Evolutionary conservation across 257 asterid species (phyloP).

Genomic region (Solanum neorickii): DNA sequence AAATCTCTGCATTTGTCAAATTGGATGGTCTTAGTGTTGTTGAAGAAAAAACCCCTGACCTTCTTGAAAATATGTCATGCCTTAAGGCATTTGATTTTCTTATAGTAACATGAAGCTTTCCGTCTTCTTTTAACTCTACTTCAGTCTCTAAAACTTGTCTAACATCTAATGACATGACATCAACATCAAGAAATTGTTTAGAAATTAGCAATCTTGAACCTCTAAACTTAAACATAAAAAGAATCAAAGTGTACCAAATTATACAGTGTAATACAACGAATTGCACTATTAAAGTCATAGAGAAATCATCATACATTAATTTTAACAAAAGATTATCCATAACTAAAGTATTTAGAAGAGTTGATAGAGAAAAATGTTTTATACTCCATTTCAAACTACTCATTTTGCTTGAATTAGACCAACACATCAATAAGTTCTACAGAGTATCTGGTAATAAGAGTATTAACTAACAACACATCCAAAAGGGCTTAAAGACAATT

Average conservation of each 20-base stretch:
- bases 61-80: constrained; percentile 57
- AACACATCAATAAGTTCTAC: too few relatives aligned
- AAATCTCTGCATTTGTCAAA: constrained; percentile 74
- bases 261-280: constrained; percentile 81
- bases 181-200: constrained; percentile 81
- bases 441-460: too few relatives aligned
- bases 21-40: constrained; percentile 77
- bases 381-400: too few relatives aligned
- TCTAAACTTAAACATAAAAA: constrained; percentile 74
- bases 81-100: constrained; percentile 70
- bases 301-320: constrained; percentile 3
- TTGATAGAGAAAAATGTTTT: too few relatives aligned
- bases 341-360: too few relatives aligned
- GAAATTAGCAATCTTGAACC: constrained; percentile 61
- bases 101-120: constrained; percentile 28
- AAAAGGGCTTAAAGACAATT: too few relatives aligned
- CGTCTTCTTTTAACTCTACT: too few relatives aligned
- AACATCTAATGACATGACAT: constrained; percentile 70
- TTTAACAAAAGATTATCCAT: too few relatives aligned
- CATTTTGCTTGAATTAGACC: too few relatives aligned
- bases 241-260: constrained; percentile 60
- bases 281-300: constrained; percentile 72
- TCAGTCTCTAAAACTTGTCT: constrained; percentile 59
- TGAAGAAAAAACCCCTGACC: constrained; percentile 45
- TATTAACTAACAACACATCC: too few relatives aligned